These are phyloP conservation scores for Ophiostoma pallidulum DNA, from an alignment of 2,329 filamentous ascomycete species.

Conservation along the genomic window DNA sequence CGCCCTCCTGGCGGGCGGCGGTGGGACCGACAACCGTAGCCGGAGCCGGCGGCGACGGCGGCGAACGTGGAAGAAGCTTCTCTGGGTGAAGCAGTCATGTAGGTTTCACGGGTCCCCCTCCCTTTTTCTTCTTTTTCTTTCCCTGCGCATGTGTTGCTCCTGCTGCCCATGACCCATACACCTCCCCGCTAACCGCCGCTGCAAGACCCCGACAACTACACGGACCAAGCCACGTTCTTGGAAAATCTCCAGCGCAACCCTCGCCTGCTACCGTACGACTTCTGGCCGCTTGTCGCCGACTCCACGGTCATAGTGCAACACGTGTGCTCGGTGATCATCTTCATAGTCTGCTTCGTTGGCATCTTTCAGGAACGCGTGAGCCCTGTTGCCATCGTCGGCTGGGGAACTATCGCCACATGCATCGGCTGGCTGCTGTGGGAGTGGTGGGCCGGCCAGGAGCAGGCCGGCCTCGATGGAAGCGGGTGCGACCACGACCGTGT, in stretches of 20 bases:
- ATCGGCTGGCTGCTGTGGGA: constrained; percentile 89
- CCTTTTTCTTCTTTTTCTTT: not conserved
- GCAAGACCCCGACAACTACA: constrained; percentile 94
- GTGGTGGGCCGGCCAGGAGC: constrained; percentile 64
- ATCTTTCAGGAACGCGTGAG: constrained; percentile 84
- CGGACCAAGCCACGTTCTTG: constrained; percentile 91
- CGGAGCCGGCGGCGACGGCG: constrained; percentile 56
- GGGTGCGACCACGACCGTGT: constrained; percentile 1
- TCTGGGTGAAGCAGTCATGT: constrained; percentile 98
- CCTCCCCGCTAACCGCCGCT: constrained; percentile 9
- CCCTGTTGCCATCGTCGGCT: constrained; percentile 78
- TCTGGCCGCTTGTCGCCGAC: constrained; percentile 93
- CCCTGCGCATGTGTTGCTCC: too few relatives aligned
- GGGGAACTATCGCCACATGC: constrained; percentile 73
- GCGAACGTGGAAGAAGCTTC: constrained; percentile 82
- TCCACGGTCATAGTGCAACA: constrained; percentile 96
- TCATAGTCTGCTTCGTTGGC: constrained; percentile 84
- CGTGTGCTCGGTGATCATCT: constrained; percentile 88
- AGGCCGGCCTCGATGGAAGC: constrained; percentile 33
- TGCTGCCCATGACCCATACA: too few relatives aligned
- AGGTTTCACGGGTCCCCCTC: constrained; percentile 25
- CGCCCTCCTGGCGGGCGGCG: constrained; percentile 20
- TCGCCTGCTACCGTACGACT: constrained; percentile 87
- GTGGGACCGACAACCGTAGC: constrained; percentile 49
- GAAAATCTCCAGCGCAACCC: constrained; percentile 94